phyloP scores from a whole-genome alignment of 805 yeast genomes.

The Yamadazyma takamatsuzukensis region DNA sequence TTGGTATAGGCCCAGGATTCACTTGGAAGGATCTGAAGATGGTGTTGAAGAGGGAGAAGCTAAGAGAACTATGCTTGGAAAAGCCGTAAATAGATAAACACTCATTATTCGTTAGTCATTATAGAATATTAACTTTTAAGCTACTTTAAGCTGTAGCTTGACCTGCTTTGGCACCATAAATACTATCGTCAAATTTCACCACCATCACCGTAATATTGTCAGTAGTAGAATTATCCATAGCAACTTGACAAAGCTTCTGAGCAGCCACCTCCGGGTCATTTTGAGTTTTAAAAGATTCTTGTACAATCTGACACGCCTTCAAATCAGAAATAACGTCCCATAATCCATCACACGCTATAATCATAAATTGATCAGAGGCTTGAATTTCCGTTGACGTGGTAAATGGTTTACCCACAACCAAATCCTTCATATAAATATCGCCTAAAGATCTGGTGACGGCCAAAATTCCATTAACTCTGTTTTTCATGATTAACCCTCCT shows the following conservation, averaged over 20 bases:
- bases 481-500: constrained; percentile 87
- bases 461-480: constrained; percentile 90
- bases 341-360: constrained; percentile 92
- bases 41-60: constrained; percentile 1
- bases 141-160: no score
- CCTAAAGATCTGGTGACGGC: constrained; percentile 95
- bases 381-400: constrained; percentile 82
- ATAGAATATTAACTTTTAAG: no score
- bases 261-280: constrained; percentile 64
- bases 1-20: constrained; percentile 41
- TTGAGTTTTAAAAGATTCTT: constrained; percentile 37
- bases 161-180: no score
- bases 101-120: no score
- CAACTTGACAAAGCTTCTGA: constrained; percentile 60
- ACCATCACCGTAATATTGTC: constrained; percentile 96
- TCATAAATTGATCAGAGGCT: constrained; percentile 68
- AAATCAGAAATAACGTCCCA: constrained; percentile 94
- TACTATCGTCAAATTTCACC: constrained; percentile 49
- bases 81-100: no score
- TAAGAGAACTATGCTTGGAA: constrained; percentile 3
- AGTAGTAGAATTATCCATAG: constrained; percentile 74
- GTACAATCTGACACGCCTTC: constrained; percentile 72
- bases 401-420: constrained; percentile 87
- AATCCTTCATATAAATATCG: constrained; percentile 84
- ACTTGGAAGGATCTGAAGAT: constrained; percentile 8